phyloP scores from a whole-genome alignment of 2,329 filamentous ascomycete genomes.

The Graphilbum sp. region DNA sequence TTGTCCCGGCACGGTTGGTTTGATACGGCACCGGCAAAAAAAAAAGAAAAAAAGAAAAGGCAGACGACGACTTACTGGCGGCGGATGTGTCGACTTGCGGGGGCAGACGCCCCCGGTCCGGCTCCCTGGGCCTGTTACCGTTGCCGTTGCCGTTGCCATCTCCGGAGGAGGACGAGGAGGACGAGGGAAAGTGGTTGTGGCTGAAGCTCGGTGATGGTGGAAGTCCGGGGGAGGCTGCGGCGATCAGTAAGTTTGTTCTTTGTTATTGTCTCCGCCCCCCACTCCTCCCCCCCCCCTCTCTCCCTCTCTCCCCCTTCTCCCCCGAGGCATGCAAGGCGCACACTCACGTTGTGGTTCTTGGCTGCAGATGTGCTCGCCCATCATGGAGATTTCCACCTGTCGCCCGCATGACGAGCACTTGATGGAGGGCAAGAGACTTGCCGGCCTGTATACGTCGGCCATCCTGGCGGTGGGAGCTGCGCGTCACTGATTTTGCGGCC shows the following conservation, averaged over 20 bases:
- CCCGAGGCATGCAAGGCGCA: background rate
- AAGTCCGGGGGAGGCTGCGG: too few species aligned
- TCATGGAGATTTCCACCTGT: conserved; percentile 67
- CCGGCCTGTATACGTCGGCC: conserved; percentile 23
- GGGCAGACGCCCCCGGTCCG: conserved; percentile 29
- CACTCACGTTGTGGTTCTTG: conserved; percentile 25
- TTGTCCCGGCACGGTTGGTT: background rate
- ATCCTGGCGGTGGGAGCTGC: background rate
- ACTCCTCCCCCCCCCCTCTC: too few species aligned
- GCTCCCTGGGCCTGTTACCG: conserved; percentile 9
- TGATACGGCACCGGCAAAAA: conserved; percentile 4
- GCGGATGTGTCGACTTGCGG: conserved; percentile 37
- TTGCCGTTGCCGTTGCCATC: conserved; percentile 16
- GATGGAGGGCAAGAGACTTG: conserved; percentile 62
- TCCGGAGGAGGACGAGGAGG: too few species aligned
- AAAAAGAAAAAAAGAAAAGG: background rate
- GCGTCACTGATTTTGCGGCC: background rate
- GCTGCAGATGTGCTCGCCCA: conserved; percentile 69
- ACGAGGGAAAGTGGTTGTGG: too few species aligned
- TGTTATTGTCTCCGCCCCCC: too few species aligned
- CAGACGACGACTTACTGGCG: conserved; percentile 37
- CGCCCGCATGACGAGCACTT: conserved; percentile 71
- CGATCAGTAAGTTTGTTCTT: too few species aligned
- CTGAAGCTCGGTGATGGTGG: too few species aligned
- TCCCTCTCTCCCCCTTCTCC: too few species aligned